Conservation (phyloP, 495 filamentous ascomycete genomes). For the Hypoxylon cercidicola region DNA sequence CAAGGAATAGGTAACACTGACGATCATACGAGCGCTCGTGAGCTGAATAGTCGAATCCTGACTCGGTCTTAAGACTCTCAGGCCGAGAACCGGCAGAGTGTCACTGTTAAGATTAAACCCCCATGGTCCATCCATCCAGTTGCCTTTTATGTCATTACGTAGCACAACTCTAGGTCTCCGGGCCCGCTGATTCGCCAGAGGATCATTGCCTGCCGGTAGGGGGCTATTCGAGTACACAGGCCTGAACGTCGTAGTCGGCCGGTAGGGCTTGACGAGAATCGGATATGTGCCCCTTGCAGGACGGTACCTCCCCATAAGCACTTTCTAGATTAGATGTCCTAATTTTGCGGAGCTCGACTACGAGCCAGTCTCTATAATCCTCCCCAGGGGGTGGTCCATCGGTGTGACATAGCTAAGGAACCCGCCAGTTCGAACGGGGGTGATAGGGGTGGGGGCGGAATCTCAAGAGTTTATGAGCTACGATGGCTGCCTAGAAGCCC, state of each 20-base stretch:
- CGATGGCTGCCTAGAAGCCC: constrained; percentile 12
- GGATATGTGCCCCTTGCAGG: constrained; percentile 17
- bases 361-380: constrained; percentile 5
- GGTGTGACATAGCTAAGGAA: constrained; percentile 12
- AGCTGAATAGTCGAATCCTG: neutral
- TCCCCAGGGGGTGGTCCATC: constrained; percentile 10
- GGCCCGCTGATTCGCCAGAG: neutral
- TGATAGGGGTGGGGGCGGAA: constrained; percentile 24
- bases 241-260: constrained; percentile 9
- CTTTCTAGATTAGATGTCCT: constrained; percentile 10
- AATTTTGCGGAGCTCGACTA: constrained; percentile 6
- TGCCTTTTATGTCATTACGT: constrained; percentile 22
- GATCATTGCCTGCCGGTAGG: neutral
- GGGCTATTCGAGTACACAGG: constrained; percentile 1
- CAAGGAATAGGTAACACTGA: neutral
- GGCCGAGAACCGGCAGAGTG: constrained; percentile 10
- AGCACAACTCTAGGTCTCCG: constrained; percentile 1
- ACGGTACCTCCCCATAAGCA: constrained; percentile 3
- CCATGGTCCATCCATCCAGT: neutral
- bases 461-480: neutral
- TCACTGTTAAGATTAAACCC: neutral
- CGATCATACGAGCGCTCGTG: neutral
- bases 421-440: constrained; percentile 5
- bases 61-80: neutral
- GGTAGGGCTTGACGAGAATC: constrained; percentile 17